phyloP scores from a whole-genome alignment of 129 eudicot species.

The Centrapalus pauciflorus region DNA sequence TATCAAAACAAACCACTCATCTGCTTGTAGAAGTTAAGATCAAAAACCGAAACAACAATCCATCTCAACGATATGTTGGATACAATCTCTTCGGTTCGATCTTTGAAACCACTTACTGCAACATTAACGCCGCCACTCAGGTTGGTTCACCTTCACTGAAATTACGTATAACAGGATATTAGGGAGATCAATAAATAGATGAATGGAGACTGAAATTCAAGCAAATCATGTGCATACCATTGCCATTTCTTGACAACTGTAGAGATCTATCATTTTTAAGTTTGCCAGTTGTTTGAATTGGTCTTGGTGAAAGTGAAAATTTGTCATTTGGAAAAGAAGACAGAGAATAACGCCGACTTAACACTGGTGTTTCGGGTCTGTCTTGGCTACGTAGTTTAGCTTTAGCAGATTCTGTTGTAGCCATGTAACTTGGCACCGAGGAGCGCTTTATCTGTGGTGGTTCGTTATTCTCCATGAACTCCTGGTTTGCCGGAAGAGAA shows the following conservation, averaged over 20 bases:
- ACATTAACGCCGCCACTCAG: constrained; percentile 45
- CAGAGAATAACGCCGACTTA: constrained; percentile 42
- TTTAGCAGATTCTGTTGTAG: constrained; percentile 57
- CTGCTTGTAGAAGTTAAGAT: not conserved
- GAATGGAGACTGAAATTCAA: not conserved
- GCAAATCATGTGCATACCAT: constrained; percentile 17
- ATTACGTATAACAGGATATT: not conserved
- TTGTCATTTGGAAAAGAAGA: constrained; percentile 33
- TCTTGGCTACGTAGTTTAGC: constrained; percentile 57
- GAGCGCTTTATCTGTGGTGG: constrained; percentile 24
- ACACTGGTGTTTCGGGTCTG: constrained; percentile 25
- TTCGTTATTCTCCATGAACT: constrained; percentile 21
- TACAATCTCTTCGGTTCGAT: not conserved
- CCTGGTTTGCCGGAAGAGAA: constrained; percentile 38
- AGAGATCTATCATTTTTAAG: constrained; percentile 36
- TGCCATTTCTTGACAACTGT: constrained; percentile 40
- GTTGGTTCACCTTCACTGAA: constrained; percentile 36
- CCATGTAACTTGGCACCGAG: constrained; percentile 63
- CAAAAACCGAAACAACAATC: not conserved
- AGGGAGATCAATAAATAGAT: not conserved
- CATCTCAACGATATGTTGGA: not conserved
- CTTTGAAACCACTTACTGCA: not conserved
- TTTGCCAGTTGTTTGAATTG: constrained; percentile 33
- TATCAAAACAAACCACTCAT: not conserved
- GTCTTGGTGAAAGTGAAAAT: constrained; percentile 32